Base-by-base conservation (phyloP, 2,329 filamentous ascomycete species). In the Emergomyces pasteurianus region DNA sequence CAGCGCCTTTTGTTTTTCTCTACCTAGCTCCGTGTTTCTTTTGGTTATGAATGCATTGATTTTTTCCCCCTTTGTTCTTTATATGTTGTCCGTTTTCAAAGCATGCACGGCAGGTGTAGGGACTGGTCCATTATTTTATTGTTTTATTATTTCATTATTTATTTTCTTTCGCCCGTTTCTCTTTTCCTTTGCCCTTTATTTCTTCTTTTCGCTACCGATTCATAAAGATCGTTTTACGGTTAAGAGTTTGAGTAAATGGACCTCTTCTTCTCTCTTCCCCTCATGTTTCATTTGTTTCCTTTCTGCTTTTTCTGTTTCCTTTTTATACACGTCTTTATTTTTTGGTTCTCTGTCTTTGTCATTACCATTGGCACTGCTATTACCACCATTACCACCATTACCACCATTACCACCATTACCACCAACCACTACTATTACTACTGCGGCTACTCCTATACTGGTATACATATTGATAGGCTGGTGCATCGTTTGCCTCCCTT, bases 101-200 rank as follows among this genome's bases (percentile, higher is more conserved):
- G 34, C 52, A 54, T 54, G 34, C 52, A 54, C 52, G 52, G 34
- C n/a, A 54, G 52, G 52, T 54, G 52, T 54, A 54, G 52, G 52
- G 49, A n/a, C 16, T 36, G 52, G 50, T 31, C 36, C 46, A 31
- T 58, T n/a, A 0, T 38, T 23, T 58, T 57, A 1, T n/a, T n/a
- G n/a, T n/a, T n/a, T n/a, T n/a, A n/a, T n/a, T n/a, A n/a, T n/a
- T n/a, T n/a, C n/a, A n/a, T 23, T 46, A 3, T 43, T n/a, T 2
- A 18, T 46, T 58, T 55, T 36, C 26, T 31, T 55, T 42, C 46
- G 53, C 58, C 58, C 43, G 50, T 31, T 43, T 43, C 58, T 36
- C 3, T 34, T 52, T 40, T 18, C 14, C n/a, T 21, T 61, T 26
- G 49, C 60, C 54, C 36, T 55, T 31, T 10, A 53, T 28, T 34